phyloP scores from a whole-genome alignment of 371 early-diverging fungal genomes.

The Mycotypha africana region DNA sequence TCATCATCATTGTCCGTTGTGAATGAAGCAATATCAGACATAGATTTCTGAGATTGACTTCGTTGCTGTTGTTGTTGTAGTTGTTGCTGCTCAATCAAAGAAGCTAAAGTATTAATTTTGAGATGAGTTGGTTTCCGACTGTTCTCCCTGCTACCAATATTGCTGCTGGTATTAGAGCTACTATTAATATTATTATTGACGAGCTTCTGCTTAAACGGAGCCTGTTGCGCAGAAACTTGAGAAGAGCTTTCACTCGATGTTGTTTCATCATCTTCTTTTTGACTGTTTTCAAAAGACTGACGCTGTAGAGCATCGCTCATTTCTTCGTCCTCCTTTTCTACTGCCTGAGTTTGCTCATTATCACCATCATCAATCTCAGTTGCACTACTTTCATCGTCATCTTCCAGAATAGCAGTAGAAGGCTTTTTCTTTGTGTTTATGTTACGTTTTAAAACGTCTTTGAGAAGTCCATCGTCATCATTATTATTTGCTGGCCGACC shows the following conservation, averaged over 20 bases:
- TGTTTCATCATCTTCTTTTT: constrained; percentile 5
- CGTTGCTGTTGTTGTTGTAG: too few relatives aligned
- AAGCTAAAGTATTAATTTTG: not conserved
- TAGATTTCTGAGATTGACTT: too few relatives aligned
- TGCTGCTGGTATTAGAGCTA: not conserved
- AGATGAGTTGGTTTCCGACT: not conserved
- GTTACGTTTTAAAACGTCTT: constrained; percentile 19
- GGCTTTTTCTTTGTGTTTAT: constrained; percentile 6
- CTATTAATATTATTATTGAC: not conserved
- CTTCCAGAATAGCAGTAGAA: constrained; percentile 1
- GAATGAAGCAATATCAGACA: too few relatives aligned
- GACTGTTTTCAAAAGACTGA: constrained; percentile 12
- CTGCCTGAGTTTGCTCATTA: constrained; percentile 8
- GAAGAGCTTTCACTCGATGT: not conserved
- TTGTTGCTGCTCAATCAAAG: constrained; percentile 7
- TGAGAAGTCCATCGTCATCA: constrained; percentile 14
- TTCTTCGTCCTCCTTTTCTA: constrained; percentile 9
- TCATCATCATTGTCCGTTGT: not conserved
- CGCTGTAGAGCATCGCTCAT: too few relatives aligned
- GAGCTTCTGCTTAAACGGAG: not conserved
- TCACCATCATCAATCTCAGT: constrained; percentile 5
- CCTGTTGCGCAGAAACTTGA: not conserved
- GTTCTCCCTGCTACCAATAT: too few relatives aligned
- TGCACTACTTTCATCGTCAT: constrained; percentile 2
- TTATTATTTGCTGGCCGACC: not conserved